Base-by-base conservation (phyloP, 2,329 filamentous ascomycete genomes). In the Fusarium sp. region DNA sequence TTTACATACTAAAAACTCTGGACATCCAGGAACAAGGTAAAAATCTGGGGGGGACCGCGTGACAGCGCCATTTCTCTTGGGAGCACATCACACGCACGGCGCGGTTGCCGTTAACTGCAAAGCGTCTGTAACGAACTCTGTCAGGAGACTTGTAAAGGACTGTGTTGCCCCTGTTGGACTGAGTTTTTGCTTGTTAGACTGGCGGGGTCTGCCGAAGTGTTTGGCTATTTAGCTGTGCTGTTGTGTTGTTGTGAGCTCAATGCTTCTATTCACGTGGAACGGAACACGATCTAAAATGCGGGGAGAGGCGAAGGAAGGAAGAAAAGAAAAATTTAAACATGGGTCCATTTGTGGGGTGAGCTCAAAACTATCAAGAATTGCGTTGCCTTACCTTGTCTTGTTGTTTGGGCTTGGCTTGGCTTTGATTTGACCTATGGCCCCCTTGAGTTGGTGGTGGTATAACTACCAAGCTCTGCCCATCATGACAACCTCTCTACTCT, bases 1-100 rank as follows among this genome's bases (percentile, higher is more conserved):
- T 50, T 75, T 75, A 75, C 73, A 74, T 75, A 75, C 63, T 53
- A 70, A 52, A 75, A 75, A 75, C 73, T 72, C 66, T 53, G 35
- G 48, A 55, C n/a, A 67, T 66, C 70, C 73, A 75, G 73, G 73
- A 74, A 74, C 73, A 41, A 57, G 63, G 56, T 49, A 29, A 62
- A 63, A 69, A 48, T 59, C 55, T 66, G 57, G 58, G 56, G 54
- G 58, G 47, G 72, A 48, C 59, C 73, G 63, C 73, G 72, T 75
- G 73, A 75, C 73, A 63, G 55, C 69, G 67, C 62, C 68, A 69
- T 65, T 69, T 61, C 65, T 52, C 50, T 47, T 52, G 63, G 38
- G 24, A 43, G 37, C 20, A 54, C 59, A 74, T 74, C 72, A 74
- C 72, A 74, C 62, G 72, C 57, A 42, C 62, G 47, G 50, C 38